A percentile compares a stretch with the other conserved stretches of the same genome.
phyloP scores from a whole-genome alignment of 2,329 filamentous ascomycete genomes.

The Lachnellula arida region DNA sequence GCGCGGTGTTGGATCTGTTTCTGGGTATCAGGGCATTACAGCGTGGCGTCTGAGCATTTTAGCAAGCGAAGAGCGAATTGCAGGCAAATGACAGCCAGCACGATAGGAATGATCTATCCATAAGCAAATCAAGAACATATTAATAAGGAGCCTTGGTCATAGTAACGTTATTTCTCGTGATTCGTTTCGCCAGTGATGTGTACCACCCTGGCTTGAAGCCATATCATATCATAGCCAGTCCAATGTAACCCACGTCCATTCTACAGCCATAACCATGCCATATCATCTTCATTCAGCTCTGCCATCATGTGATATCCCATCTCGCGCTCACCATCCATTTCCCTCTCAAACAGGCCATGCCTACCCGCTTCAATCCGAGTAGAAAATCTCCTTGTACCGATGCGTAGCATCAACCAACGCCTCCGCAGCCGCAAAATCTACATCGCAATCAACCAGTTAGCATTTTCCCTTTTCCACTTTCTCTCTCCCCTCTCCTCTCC shows the following conservation, averaged over 20 bases:
- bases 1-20: slow-evolving; percentile 18
- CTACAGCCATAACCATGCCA: too few relatives aligned
- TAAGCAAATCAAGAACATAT: too few relatives aligned
- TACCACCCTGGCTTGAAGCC: too few relatives aligned
- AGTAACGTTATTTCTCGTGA: too few relatives aligned
- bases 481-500: neutral
- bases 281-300: too few relatives aligned
- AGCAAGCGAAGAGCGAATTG: neutral
- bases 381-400: slow-evolving; percentile 76
- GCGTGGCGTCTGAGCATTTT: slow-evolving; percentile 1
- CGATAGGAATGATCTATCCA: too few relatives aligned
- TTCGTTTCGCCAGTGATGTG: too few relatives aligned
- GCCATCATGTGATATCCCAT: neutral
- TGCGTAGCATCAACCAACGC: slow-evolving; percentile 84
- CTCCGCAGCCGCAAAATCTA: slow-evolving; percentile 65
- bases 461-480: neutral
- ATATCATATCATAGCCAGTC: too few relatives aligned
- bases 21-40: slow-evolving; percentile 1
- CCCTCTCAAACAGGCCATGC: neutral
- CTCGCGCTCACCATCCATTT: neutral
- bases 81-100: neutral
- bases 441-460: neutral
- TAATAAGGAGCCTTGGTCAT: too few relatives aligned
- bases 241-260: too few relatives aligned
- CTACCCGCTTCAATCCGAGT: slow-evolving; percentile 29